Conservation (phyloP, 2,329 filamentous ascomycete genomes). For the Colletotrichum musicola region DNA sequence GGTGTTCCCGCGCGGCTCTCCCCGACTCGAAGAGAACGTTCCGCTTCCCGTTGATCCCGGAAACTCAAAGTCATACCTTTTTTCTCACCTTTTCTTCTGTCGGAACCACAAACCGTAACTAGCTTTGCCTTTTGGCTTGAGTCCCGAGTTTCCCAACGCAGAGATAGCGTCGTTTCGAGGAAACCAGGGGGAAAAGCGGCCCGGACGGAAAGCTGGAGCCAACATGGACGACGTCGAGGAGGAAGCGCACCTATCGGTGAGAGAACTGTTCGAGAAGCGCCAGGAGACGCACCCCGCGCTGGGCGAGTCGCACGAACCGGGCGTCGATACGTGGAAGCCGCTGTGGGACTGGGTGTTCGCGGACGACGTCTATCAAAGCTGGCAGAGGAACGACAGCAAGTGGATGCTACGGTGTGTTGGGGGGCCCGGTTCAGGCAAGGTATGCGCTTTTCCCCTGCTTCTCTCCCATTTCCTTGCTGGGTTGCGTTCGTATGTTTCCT, state of each 20-base stretch:
- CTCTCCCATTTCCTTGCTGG: background rate
- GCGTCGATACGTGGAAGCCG: conserved; percentile 13
- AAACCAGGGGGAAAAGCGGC: background rate
- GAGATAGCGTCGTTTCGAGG: background rate
- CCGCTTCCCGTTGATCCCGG: background rate
- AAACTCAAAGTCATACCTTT: background rate
- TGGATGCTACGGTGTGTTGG: conserved; percentile 24
- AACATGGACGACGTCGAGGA: background rate
- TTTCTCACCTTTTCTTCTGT: background rate
- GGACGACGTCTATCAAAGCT: conserved; percentile 16
- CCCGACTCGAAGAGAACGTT: background rate
- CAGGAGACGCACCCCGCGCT: conserved; percentile 11
- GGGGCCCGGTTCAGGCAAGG: conserved; percentile 28
- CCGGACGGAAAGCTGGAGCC: background rate
- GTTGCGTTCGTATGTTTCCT: background rate
- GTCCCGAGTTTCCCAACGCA: background rate
- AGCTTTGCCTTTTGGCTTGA: too few relatives aligned
- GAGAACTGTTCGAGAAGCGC: conserved; percentile 6
- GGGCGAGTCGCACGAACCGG: conserved; percentile 8
- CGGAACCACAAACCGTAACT: too few relatives aligned
- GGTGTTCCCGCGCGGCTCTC: conserved; percentile 5
- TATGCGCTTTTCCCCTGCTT: background rate
- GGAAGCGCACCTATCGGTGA: background rate
- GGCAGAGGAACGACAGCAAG: conserved; percentile 3
- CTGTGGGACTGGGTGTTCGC: conserved; percentile 15